phyloP scores from a whole-genome alignment of 108 stramenopile species.

The Fragilariopsis cylindrus region DNA sequence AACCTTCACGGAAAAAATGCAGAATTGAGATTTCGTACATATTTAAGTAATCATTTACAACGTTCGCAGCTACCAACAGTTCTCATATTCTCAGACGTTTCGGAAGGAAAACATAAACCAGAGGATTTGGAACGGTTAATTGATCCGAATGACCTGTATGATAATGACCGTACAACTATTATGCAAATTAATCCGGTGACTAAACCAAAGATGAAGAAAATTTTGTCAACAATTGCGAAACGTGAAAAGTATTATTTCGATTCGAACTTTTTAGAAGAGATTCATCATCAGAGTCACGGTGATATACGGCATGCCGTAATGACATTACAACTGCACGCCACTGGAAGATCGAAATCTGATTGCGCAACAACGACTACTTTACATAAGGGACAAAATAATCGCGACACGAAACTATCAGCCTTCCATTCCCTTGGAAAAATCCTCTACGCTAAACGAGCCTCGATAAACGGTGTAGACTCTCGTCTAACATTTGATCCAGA shows the following conservation, averaged over 20 bases:
- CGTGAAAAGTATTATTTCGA: conserved; percentile 27
- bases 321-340: conserved; percentile 69
- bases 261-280: conserved; percentile 49
- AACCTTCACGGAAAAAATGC: conserved; percentile 58
- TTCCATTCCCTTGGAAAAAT: conserved; percentile 91
- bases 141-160: conserved; percentile 49
- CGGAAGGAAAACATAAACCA: conserved; percentile 79
- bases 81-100: conserved; percentile 72
- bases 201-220: conserved; percentile 73
- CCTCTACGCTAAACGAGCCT: conserved; percentile 81
- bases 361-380: not conserved
- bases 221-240: conserved; percentile 55
- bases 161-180: conserved; percentile 41
- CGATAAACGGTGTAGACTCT: conserved; percentile 7
- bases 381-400: conserved; percentile 20
- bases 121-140: conserved; percentile 75
- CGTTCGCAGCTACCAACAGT: conserved; percentile 60
- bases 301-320: conserved; percentile 87
- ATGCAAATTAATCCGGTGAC: conserved; percentile 73
- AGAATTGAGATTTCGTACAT: conserved; percentile 55
- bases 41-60: conserved; percentile 64
- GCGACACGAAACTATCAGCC: conserved; percentile 67
- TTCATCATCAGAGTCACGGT: conserved; percentile 67
- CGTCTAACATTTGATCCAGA: conserved; percentile 82
- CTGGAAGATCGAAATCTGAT: not conserved